Conservation (phyloP, 768 basidiomycete genomes). For the Candolleomyces efflorescens region DNA sequence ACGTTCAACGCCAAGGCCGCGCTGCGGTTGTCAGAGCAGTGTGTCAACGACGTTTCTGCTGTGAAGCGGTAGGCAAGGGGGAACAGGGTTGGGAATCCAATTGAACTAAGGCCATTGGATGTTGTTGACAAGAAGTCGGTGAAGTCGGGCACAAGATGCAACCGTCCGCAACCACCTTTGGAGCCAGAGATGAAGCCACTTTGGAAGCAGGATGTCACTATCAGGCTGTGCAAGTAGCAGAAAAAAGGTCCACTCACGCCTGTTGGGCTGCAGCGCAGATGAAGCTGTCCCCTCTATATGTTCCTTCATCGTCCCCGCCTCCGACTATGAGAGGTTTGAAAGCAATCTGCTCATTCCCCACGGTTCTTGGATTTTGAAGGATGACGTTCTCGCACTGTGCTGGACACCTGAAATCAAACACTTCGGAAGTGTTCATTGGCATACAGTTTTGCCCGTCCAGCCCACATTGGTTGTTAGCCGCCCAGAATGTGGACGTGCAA, state of each 20-base stretch:
- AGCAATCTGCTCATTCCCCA: constrained; percentile 62
- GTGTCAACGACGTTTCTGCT: constrained; percentile 41
- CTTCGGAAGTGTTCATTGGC: constrained; percentile 51
- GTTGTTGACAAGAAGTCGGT: constrained; percentile 59
- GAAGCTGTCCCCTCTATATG: constrained; percentile 83
- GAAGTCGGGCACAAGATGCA: constrained; percentile 69
- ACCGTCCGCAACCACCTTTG: constrained; percentile 72
- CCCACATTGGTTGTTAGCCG: constrained; percentile 66
- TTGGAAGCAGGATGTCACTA: background rate
- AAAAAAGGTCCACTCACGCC: constrained; percentile 45
- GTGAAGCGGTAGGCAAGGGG: constrained; percentile 65
- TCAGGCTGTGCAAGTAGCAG: constrained; percentile 8
- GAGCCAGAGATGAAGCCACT: constrained; percentile 64
- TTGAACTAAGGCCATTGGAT: constrained; percentile 61
- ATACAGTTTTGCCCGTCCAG: constrained; percentile 61
- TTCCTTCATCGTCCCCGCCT: constrained; percentile 68
- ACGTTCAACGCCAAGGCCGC: constrained; percentile 72
- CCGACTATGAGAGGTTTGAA: constrained; percentile 78
- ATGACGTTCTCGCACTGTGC: constrained; percentile 62
- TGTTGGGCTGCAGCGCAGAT: constrained; percentile 83
- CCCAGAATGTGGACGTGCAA: constrained; percentile 72
- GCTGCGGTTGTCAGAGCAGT: constrained; percentile 69
- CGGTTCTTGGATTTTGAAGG: constrained; percentile 67
- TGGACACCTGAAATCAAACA: constrained; percentile 78
- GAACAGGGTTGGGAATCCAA: constrained; percentile 72